Evolutionary conservation across 129 eudicot species (phyloP).

Genomic region (Flaveria sonorensis): DNA sequence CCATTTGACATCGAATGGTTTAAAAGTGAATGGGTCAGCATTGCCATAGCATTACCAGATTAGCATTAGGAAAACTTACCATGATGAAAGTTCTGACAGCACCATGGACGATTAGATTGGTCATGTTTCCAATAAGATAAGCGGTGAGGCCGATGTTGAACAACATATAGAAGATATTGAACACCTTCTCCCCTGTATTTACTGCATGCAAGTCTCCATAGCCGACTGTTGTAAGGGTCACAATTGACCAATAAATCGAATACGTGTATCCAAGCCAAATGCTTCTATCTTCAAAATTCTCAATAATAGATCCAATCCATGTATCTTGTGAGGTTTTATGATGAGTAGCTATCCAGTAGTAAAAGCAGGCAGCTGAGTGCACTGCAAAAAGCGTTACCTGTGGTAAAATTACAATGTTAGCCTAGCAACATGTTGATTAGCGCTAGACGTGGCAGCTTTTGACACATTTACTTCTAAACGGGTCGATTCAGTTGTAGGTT

Average conservation of each 20-base stretch:
- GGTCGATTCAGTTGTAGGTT: conserved; percentile 5
- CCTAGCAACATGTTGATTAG: not conserved
- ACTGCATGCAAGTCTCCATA: conserved; percentile 86
- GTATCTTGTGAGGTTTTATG: conserved; percentile 47
- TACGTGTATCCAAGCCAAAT: conserved; percentile 80
- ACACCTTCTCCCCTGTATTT: conserved; percentile 82
- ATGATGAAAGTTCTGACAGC: conserved; percentile 71
- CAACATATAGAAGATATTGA: conserved; percentile 76
- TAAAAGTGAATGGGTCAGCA: not conserved
- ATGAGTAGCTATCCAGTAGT: conserved; percentile 75
- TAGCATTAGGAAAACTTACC: conserved; percentile 42
- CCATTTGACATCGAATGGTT: not conserved
- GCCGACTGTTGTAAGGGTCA: conserved; percentile 82
- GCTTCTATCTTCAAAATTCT: conserved; percentile 54
- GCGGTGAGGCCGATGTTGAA: conserved; percentile 92
- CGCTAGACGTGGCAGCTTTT: not conserved
- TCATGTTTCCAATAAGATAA: conserved; percentile 84
- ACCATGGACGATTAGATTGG: conserved; percentile 75
- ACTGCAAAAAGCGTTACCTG: conserved; percentile 81
- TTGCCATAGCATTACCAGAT: not conserved
- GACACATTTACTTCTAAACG: not conserved
- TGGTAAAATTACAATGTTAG: not conserved
- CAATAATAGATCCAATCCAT: conserved; percentile 67
- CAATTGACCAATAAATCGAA: conserved; percentile 85
- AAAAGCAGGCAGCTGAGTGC: conserved; percentile 77